These are phyloP conservation scores for Drechmeria coniospora DNA, from an alignment of 2,329 filamentous ascomycete genomes.

Conservation along the genomic window DNA sequence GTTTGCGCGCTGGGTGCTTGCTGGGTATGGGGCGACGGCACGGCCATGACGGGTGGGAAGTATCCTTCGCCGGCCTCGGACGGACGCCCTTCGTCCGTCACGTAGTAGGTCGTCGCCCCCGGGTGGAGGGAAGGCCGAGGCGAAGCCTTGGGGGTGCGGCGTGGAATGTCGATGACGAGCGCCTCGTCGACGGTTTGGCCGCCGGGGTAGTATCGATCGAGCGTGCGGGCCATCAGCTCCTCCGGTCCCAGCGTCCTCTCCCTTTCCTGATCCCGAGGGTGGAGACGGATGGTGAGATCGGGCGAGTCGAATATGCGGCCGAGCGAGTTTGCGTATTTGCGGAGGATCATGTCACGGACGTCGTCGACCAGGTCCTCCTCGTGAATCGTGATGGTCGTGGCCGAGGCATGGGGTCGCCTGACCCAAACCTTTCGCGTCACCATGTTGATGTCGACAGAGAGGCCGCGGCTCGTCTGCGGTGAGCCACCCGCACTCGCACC, in stretches of 20 bases:
- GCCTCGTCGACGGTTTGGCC: constrained; percentile 84
- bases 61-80: constrained; percentile 63
- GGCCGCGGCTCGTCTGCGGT: constrained; percentile 14
- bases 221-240: constrained; percentile 60
- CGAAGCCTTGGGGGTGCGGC: constrained; percentile 66
- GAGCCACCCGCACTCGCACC: no score
- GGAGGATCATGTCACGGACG: constrained; percentile 78
- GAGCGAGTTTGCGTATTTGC: constrained; percentile 87
- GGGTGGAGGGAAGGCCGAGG: constrained; percentile 40
- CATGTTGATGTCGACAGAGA: constrained; percentile 33
- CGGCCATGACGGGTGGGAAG: constrained; percentile 52
- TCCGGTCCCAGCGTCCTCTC: constrained; percentile 72
- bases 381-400: constrained; percentile 70
- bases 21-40: constrained; percentile 24
- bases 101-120: constrained; percentile 34
- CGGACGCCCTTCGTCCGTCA: constrained; percentile 48
- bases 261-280: constrained; percentile 47
- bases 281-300: constrained; percentile 68
- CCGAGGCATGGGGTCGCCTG: constrained; percentile 68
- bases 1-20: constrained; percentile 21
- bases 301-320: constrained; percentile 81
- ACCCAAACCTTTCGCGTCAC: constrained; percentile 84
- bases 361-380: constrained; percentile 91
- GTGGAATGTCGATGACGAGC: constrained; percentile 75
- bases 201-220: constrained; percentile 73